A percentile compares a stretch with the other conserved stretches of the same genome.
Evolutionary conservation across 768 basidiomycete species (phyloP).

Genomic region (Lepiota subincarnata): DNA sequence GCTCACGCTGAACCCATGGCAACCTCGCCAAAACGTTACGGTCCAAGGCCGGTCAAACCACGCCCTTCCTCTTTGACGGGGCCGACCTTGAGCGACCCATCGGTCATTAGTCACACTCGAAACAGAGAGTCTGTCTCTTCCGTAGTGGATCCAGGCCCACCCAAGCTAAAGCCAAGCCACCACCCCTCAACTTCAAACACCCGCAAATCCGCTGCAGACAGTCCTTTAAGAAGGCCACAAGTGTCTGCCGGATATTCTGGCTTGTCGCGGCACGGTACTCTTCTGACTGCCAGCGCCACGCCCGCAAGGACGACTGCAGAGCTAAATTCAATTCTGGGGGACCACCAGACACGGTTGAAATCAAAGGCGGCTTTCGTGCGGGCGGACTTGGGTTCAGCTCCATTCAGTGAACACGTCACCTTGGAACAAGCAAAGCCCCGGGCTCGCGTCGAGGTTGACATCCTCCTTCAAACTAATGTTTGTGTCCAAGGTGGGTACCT

Average conservation of each 20-base stretch:
- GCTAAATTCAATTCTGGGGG: conserved; percentile 60
- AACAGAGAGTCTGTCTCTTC: no score
- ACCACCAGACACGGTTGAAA: conserved; percentile 52
- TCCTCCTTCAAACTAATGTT: conserved; percentile 68
- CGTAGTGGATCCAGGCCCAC: background rate
- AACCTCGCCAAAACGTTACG: no score
- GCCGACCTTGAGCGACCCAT: no score
- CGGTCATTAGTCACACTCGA: no score
- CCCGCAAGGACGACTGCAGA: conserved; percentile 51
- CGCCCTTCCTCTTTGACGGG: no score
- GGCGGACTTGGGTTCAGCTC: conserved; percentile 17
- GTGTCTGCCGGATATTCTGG: background rate
- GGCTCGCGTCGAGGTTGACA: conserved; percentile 78
- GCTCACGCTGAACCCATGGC: no score
- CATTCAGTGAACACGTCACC: conserved; percentile 28
- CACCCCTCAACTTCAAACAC: background rate
- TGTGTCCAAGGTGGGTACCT: conserved; percentile 78
- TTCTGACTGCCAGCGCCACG: conserved; percentile 47
- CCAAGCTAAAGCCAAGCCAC: background rate
- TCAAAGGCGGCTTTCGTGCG: conserved; percentile 45
- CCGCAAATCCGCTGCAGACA: background rate
- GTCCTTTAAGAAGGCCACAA: background rate
- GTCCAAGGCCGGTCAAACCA: no score
- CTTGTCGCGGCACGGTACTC: conserved; percentile 27
- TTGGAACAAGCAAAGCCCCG: conserved; percentile 72